Evolutionary conservation across 352 stramenopile genomes (phyloP).

Genomic region (Phytophthora ohioensis): DNA sequence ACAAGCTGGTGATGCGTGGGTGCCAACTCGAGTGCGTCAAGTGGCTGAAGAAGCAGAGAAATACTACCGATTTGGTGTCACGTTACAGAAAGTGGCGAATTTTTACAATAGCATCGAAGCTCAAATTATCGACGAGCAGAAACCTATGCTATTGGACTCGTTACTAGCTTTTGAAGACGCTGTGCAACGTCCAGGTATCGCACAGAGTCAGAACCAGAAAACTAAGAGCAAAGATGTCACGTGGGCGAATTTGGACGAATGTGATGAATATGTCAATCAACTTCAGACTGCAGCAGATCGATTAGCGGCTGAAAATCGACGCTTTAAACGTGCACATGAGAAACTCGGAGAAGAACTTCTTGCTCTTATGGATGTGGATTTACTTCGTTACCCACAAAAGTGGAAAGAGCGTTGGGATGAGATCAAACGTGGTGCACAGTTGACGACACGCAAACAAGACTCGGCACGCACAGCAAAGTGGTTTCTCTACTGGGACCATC

Average conservation of each 20-base stretch:
- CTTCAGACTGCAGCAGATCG: conserved; percentile 91
- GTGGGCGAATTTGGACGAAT: conserved; percentile 93
- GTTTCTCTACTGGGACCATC: conserved; percentile 95
- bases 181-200: conserved; percentile 69
- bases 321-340: conserved; percentile 90
- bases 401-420: conserved; percentile 92
- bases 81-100: conserved; percentile 96
- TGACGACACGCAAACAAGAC: conserved; percentile 84
- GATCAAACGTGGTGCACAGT: conserved; percentile 79
- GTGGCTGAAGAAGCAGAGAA: conserved; percentile 91
- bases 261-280: conserved; percentile 93
- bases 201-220: conserved; percentile 49
- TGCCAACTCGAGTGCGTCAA: conserved; percentile 70
- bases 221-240: conserved; percentile 80
- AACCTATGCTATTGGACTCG: conserved; percentile 94
- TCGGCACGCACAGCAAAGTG: conserved; percentile 88
- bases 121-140: conserved; percentile 95
- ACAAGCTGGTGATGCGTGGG: conserved; percentile 62
- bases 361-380: conserved; percentile 90
- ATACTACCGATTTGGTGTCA: conserved; percentile 95
- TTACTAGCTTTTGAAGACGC: conserved; percentile 93
- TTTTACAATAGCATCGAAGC: conserved; percentile 97
- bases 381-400: conserved; percentile 82
- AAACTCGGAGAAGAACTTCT: conserved; percentile 83
- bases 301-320: conserved; percentile 91